Evolutionary conservation across 1,139 yeast species (phyloP), one percentile per base, ranked within the genome.

Genomic region (Pneumocystis wakefieldiae): DNA sequence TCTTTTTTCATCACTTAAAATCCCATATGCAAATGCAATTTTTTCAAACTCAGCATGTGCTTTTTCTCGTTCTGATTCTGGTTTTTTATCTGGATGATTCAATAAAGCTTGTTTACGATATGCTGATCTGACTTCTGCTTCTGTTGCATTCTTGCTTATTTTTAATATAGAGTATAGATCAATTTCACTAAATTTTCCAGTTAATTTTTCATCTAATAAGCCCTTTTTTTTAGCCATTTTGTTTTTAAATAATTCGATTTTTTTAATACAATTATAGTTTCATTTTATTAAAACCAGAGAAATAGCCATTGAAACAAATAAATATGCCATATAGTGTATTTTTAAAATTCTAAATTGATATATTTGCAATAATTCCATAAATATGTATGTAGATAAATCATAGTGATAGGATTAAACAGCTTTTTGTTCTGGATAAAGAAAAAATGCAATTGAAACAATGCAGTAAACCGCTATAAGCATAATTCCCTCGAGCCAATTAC

Each of bases 401-500:
- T 57, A 37, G 3, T 19, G 32, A 57, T 37, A 29, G 29, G 14
- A 17, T 29, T 29, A 57, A 24, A 57, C 41, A 4, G 59, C 41
- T 17, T 64, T 28, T 36, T 59, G 65, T 42, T 84, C 87, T 0
- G 94, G 94, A 71, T 84, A 85, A 75, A 82, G 87, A 76, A 81
- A 88, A 77, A 92, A 91, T 0, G 97, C 92, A 70, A 92, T 78
- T 2, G 96, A 96, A 64, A 90, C 84, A 65, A 94, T 85, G 65
- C 85, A 74, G 73, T 94, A 94, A 64, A 95, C 87, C 65, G 95
- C 84, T 65, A 92, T 74, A 69, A 94, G 79, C 94, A 92, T 85
- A 59, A 85, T 89, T 64, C 98, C 98, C 77, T 92, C 98, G 65
- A 92, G 81, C 96, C 97, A 92, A 74, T 92, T 92, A 68, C 92